phyloP scores from a whole-genome alignment of 106 monocot species.

The Apostasia ramifera region DNA sequence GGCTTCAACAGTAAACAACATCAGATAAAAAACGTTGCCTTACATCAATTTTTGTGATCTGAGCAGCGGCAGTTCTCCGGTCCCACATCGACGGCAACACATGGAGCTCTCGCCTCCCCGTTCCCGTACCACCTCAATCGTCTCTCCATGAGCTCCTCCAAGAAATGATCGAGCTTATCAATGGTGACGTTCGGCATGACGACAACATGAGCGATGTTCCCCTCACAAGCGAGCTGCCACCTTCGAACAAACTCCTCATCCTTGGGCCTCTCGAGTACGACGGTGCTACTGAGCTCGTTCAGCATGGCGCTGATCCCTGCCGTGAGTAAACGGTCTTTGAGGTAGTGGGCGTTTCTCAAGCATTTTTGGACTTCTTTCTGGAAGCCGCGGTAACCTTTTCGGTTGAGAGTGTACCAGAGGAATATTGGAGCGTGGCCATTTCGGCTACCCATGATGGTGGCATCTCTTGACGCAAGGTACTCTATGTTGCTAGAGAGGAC shows the following conservation, averaged over 20 bases:
- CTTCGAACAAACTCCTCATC: slow-evolving; percentile 72
- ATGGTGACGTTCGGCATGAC: slow-evolving; percentile 93
- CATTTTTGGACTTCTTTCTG: slow-evolving; percentile 81
- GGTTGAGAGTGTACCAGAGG: slow-evolving; percentile 92
- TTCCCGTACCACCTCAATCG: slow-evolving; percentile 50
- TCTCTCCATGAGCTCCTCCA: slow-evolving; percentile 49
- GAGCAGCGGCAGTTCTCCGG: slow-evolving; percentile 60
- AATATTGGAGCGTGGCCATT: slow-evolving; percentile 90
- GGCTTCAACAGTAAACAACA: too few relatives aligned
- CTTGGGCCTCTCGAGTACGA: slow-evolving; percentile 83
- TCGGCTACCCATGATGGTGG: slow-evolving; percentile 93
- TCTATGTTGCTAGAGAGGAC: slow-evolving; percentile 75
- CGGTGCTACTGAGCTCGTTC: slow-evolving; percentile 94
- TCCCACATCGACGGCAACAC: slow-evolving; percentile 56
- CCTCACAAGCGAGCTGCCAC: slow-evolving; percentile 94
- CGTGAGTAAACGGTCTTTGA: slow-evolving; percentile 57
- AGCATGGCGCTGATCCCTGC: slow-evolving; percentile 89
- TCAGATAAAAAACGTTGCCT: too few relatives aligned
- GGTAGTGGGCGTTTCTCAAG: slow-evolving; percentile 77
- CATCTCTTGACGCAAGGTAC: slow-evolving; percentile 86
- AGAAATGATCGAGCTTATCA: slow-evolving; percentile 72
- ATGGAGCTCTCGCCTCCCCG: slow-evolving; percentile 29
- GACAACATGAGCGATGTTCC: slow-evolving; percentile 84
- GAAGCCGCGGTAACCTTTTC: slow-evolving; percentile 68
- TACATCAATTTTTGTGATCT: slow-evolving; percentile 23